Conservation (phyloP, 176 grass and related monocot genomes). For the Stipa capillata region DNA sequence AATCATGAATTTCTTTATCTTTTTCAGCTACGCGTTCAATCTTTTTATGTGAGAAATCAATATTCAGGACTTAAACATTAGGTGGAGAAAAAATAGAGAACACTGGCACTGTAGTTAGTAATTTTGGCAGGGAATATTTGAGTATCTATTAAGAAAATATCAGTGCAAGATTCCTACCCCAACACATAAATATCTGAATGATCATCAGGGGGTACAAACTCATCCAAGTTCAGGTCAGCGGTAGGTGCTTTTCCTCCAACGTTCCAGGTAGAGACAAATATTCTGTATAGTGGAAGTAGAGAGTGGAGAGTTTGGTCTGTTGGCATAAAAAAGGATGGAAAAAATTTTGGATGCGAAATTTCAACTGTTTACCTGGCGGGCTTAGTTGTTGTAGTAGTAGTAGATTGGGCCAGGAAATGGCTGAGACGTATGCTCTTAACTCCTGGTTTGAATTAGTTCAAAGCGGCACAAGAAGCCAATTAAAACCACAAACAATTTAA, state of each 20-base stretch:
- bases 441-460: slow-evolving; percentile 36
- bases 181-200: slow-evolving; percentile 91
- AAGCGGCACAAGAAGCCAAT: slow-evolving; percentile 1
- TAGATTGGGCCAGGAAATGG: slow-evolving; percentile 30
- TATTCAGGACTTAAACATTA: neutral
- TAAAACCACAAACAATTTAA: neutral
- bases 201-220: slow-evolving; percentile 66
- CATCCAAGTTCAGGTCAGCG: slow-evolving; percentile 55
- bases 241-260: slow-evolving; percentile 85
- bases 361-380: slow-evolving; percentile 51
- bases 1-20: neutral
- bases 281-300: slow-evolving; percentile 35
- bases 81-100: neutral
- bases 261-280: slow-evolving; percentile 96
- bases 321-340: neutral
- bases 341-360: neutral
- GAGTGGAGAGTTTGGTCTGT: neutral
- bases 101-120: neutral
- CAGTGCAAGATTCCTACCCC: slow-evolving; percentile 45
- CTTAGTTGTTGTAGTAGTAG: slow-evolving; percentile 48
- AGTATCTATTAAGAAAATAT: neutral
- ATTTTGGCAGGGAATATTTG: neutral
- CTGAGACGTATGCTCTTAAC: slow-evolving; percentile 43
- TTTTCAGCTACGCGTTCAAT: neutral
- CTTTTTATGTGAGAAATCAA: neutral